Conservation (phyloP, 768 basidiomycete species). For the Mycena indigotica region DNA sequence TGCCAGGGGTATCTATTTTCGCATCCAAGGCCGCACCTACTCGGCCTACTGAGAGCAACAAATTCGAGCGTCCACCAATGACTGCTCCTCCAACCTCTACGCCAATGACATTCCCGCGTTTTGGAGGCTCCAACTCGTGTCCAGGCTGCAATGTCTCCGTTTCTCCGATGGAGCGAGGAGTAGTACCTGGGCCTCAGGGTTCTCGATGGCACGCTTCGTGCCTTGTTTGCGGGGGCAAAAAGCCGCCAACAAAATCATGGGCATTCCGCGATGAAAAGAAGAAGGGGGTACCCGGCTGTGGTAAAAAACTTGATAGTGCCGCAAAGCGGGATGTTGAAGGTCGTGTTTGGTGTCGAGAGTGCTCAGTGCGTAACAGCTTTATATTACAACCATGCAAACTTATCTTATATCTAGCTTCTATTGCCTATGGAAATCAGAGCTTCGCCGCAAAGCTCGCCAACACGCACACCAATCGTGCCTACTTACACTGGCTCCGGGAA, state of each 20-base stretch:
- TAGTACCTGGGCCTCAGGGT: constrained; percentile 82
- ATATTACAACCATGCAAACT: no score
- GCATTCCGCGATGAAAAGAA: constrained; percentile 48
- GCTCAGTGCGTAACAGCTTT: constrained; percentile 70
- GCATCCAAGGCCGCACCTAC: constrained; percentile 11
- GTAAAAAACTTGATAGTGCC: constrained; percentile 81
- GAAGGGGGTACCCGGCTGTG: constrained; percentile 71
- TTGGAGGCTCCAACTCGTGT: constrained; percentile 63
- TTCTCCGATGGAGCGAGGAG: constrained; percentile 82
- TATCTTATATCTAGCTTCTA: constrained; percentile 9
- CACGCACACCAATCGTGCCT: constrained; percentile 48
- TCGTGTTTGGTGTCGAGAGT: constrained; percentile 83
- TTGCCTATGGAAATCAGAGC: constrained; percentile 29
- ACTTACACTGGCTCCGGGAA: constrained; percentile 45
- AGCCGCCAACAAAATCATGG: constrained; percentile 38
- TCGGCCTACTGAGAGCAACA: constrained; percentile 6
- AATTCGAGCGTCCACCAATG: constrained; percentile 40
- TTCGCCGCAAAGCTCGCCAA: constrained; percentile 56
- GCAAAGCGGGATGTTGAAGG: constrained; percentile 73
- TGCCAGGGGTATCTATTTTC: constrained; percentile 13
- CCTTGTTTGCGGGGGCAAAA: constrained; percentile 81
- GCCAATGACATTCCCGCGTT: constrained; percentile 48
- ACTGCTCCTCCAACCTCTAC: constrained; percentile 39
- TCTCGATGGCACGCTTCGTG: constrained; percentile 80
- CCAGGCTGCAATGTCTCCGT: constrained; percentile 76